phyloP scores from a whole-genome alignment of 176 grass and related monocot genomes.

The Cymbopogon citratus region DNA sequence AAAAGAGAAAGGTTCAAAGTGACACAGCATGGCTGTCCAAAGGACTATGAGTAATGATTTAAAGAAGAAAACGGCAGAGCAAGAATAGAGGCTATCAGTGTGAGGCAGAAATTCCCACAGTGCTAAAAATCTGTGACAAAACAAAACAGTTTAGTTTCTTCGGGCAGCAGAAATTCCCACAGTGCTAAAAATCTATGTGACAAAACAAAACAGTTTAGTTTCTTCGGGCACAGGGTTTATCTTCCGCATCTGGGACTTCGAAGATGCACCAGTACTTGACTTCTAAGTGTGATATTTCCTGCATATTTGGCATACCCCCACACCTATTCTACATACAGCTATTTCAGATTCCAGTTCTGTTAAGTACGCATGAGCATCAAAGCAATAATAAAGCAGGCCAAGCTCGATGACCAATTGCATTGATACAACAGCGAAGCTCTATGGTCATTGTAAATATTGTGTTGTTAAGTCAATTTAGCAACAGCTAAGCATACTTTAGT shows the following conservation, averaged over 20 bases:
- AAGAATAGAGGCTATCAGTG: neutral
- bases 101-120: neutral
- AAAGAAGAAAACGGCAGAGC: neutral
- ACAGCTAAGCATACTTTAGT: neutral
- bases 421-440: neutral
- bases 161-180: neutral
- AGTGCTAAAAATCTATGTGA: neutral
- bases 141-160: neutral
- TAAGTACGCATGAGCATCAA: no score
- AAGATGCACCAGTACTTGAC: neutral
- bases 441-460: neutral
- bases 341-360: no score
- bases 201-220: neutral
- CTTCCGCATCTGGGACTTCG: neutral
- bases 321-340: no score
- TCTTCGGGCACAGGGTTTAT: neutral
- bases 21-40: neutral
- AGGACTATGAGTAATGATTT: neutral
- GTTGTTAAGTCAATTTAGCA: neutral
- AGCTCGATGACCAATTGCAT: neutral
- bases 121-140: neutral
- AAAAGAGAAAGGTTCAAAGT: neutral
- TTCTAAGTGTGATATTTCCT: no score
- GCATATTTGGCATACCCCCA: no score
- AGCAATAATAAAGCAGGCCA: neutral